Evolutionary conservation across 2,329 filamentous ascomycete species (phyloP).

Genomic region (Fusarium xylarioides): DNA sequence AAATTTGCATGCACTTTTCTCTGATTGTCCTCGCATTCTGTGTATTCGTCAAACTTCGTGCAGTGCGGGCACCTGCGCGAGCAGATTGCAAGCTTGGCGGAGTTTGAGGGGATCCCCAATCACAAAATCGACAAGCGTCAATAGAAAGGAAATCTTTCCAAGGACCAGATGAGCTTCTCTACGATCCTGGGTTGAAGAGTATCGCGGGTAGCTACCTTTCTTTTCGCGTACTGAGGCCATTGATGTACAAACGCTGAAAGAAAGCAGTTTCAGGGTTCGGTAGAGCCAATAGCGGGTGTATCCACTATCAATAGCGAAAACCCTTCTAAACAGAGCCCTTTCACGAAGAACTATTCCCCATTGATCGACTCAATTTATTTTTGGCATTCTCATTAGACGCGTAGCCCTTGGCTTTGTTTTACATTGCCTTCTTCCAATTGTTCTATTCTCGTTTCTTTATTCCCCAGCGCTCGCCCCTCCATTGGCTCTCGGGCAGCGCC

Average conservation of each 20-base stretch:
- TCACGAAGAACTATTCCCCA: background rate
- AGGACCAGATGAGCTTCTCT: fast-evolving
- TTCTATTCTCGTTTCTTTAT: conserved; percentile 27
- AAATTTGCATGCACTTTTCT: background rate
- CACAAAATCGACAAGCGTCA: too few species aligned
- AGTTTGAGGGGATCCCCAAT: background rate
- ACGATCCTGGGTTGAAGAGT: fast-evolving
- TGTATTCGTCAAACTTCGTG: background rate
- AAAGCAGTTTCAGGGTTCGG: background rate
- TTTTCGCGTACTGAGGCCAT: background rate
- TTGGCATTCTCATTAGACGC: background rate
- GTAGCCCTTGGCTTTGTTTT: background rate
- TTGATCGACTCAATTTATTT: background rate
- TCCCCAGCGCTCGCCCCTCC: background rate
- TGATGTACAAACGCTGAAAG: background rate
- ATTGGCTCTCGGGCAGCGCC: conserved; percentile 21
- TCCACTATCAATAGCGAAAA: background rate
- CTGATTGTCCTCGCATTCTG: background rate
- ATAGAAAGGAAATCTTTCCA: too few species aligned
- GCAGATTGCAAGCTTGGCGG: background rate
- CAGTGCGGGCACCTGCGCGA: too few species aligned
- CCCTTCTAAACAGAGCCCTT: background rate
- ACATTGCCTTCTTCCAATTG: background rate
- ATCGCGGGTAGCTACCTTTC: background rate
- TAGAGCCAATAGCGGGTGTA: background rate